These are phyloP conservation scores for Kuraishia hungarica DNA, from an alignment of 805 yeast genomes.

Conservation along the genomic window DNA sequence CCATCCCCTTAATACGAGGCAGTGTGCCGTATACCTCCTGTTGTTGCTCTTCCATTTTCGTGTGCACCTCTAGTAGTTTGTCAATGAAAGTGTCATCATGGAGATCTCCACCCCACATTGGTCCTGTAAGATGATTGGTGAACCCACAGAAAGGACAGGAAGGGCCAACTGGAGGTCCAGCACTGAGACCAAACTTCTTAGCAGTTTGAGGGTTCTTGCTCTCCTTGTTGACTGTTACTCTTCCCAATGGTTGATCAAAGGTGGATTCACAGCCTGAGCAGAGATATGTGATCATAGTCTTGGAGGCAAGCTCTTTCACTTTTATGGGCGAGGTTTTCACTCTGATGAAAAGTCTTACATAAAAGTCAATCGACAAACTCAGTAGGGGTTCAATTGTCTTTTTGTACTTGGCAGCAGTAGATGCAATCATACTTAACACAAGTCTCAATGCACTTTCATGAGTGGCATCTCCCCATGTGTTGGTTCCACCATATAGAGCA, in stretches of 20 bases:
- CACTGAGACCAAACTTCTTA: slow-evolving; percentile 46
- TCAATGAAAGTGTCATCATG: slow-evolving; percentile 65
- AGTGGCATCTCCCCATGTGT: slow-evolving; percentile 75
- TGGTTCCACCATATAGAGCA: slow-evolving; percentile 89
- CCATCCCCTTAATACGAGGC: slow-evolving; percentile 87
- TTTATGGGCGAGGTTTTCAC: slow-evolving; percentile 71
- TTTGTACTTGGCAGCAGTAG: slow-evolving; percentile 85
- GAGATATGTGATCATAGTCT: slow-evolving; percentile 69
- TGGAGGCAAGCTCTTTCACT: slow-evolving; percentile 73
- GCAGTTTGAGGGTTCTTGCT: slow-evolving; percentile 26
- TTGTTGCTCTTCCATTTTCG: slow-evolving; percentile 29
- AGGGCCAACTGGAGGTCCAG: slow-evolving; percentile 52
- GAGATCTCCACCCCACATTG: slow-evolving; percentile 86
- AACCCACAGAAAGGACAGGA: slow-evolving; percentile 65
- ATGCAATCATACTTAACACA: slow-evolving; percentile 66
- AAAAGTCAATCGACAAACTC: slow-evolving; percentile 84
- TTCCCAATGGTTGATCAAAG: slow-evolving; percentile 69
- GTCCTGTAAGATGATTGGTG: slow-evolving; percentile 80
- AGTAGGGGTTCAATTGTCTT: slow-evolving; percentile 81
- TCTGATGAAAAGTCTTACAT: slow-evolving; percentile 76
- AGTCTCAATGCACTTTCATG: slow-evolving; percentile 92
- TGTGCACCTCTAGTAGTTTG: slow-evolving; percentile 47
- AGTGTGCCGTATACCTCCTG: slow-evolving; percentile 60
- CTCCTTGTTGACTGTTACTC: slow-evolving; percentile 25
- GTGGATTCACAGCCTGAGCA: slow-evolving; percentile 84